These are phyloP conservation scores for Colletotrichum coccodes DNA, from an alignment of 2,329 filamentous ascomycete species.

Conservation along the genomic window DNA sequence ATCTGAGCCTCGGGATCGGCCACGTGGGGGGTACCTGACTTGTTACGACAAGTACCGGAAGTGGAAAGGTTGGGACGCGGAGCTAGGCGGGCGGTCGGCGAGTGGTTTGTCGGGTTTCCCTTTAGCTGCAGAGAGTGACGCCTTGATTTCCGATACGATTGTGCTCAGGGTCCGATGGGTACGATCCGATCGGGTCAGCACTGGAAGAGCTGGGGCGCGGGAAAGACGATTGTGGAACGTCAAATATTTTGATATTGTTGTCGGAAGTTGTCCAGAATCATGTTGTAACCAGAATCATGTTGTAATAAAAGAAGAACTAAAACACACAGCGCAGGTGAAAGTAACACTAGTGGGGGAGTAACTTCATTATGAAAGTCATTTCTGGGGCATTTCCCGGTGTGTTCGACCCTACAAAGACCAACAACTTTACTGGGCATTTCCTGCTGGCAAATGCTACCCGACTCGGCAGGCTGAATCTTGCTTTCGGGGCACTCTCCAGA, in stretches of 20 bases:
- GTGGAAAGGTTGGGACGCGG: background rate
- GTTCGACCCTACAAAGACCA: background rate
- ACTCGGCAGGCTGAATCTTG: slow-evolving; percentile 25
- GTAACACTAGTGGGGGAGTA: background rate
- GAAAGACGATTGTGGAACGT: background rate
- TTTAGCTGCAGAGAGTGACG: slow-evolving; percentile 3
- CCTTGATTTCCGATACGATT: background rate
- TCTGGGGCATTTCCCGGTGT: background rate
- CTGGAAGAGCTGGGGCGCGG: background rate
- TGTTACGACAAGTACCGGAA: background rate
- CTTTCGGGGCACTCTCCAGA: background rate
- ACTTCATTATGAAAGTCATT: slow-evolving; percentile 11
- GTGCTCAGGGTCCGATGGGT: background rate
- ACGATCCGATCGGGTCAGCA: background rate
- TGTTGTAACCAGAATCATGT: background rate
- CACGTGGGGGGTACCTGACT: background rate
- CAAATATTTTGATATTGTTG: background rate
- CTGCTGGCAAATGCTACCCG: slow-evolving; percentile 11
- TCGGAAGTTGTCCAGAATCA: background rate
- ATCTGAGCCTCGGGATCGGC: background rate
- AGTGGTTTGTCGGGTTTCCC: background rate
- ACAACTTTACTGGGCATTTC: background rate
- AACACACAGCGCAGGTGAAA: background rate
- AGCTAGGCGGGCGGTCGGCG: background rate
- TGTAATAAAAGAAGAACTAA: slow-evolving; percentile 1